Conservation (phyloP, 129 eudicot genomes). For the Lactuca sativa region DNA sequence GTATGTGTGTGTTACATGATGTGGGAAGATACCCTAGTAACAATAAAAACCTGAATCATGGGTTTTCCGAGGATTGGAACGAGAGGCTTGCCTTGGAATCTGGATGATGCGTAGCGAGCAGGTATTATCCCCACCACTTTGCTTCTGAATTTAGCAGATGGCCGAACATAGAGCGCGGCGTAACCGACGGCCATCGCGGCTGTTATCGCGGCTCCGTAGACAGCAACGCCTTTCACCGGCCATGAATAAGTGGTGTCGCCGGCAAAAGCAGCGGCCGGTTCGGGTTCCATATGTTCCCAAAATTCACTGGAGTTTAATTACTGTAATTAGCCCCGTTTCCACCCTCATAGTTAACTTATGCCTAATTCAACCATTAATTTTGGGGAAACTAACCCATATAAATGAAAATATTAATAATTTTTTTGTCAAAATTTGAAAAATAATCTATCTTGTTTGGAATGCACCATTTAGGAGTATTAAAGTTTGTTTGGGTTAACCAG, state of each 20-base stretch:
- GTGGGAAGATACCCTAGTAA: not conserved
- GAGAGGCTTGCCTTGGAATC: conserved; percentile 38
- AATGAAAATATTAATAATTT: no score
- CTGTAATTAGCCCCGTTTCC: not conserved
- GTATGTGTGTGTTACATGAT: not conserved
- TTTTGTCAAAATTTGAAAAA: no score
- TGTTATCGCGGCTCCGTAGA: conserved; percentile 19
- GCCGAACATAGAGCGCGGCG: conserved; percentile 17
- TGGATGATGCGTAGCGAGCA: conserved; percentile 33
- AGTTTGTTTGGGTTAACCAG: no score
- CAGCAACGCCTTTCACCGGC: conserved; percentile 20
- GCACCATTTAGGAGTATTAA: no score
- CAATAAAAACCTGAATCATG: conserved; percentile 30
- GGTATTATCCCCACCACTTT: conserved; percentile 35
- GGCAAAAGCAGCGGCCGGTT: conserved; percentile 14
- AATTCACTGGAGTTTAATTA: not conserved
- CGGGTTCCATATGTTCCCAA: conserved; percentile 12
- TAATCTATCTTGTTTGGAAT: no score
- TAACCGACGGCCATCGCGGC: conserved; percentile 26
- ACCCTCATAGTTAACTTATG: not conserved
- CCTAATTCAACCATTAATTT: no score
- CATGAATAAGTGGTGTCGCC: conserved; percentile 15
- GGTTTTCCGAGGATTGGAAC: conserved; percentile 37
- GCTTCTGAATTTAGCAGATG: conserved; percentile 21
- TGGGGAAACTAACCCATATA: no score